A percentile compares a stretch with the other conserved stretches of the same genome.
Evolutionary conservation across 306 rosid species (phyloP).

Genomic region (Cotoneaster glaucophyllus): DNA sequence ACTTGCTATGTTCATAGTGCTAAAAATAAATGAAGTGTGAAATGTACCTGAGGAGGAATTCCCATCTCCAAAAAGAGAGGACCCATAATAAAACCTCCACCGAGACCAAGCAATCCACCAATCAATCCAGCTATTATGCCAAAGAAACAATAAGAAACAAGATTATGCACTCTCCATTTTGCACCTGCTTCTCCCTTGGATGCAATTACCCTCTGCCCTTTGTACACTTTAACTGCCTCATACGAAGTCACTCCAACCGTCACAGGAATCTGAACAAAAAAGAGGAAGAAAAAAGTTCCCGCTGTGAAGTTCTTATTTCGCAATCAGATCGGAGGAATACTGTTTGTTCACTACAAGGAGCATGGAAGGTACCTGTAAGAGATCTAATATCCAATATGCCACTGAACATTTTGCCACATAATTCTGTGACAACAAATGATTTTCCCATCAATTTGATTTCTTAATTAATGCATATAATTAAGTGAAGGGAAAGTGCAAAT

Average conservation of each 20-base stretch:
- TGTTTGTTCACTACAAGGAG: neutral
- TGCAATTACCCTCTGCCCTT: constrained; percentile 44
- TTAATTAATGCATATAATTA: neutral
- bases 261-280: constrained; percentile 15
- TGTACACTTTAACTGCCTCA: constrained; percentile 51
- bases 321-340: neutral
- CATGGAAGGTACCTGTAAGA: constrained; percentile 36
- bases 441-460: neutral
- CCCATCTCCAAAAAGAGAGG: constrained; percentile 75
- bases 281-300: neutral
- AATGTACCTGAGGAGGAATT: constrained; percentile 61
- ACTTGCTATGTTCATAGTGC: too few relatives aligned
- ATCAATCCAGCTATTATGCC: constrained; percentile 57
- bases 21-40: neutral
- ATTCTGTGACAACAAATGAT: constrained; percentile 27
- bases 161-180: constrained; percentile 23
- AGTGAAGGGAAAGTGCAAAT: constrained; percentile 1
- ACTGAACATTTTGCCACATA: constrained; percentile 37
- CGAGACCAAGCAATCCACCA: constrained; percentile 69
- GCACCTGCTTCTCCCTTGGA: constrained; percentile 42
- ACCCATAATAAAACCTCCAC: constrained; percentile 76
- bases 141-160: constrained; percentile 24
- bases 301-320: neutral
- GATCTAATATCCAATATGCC: constrained; percentile 41
- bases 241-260: constrained; percentile 47